Conservation (phyloP, 2,329 filamentous ascomycete genomes). For the Colletotrichum spaethianum region DNA sequence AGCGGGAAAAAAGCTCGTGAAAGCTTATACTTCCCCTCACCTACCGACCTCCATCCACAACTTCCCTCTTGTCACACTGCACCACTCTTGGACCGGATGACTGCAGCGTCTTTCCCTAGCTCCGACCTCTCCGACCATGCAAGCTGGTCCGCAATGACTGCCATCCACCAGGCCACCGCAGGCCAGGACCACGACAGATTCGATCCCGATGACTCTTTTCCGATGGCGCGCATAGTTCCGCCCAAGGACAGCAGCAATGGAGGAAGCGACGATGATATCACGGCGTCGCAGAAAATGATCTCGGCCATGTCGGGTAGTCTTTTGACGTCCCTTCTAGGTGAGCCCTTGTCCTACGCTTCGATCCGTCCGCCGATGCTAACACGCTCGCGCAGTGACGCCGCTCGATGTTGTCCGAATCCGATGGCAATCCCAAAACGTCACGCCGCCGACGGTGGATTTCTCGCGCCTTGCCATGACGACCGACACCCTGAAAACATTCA, state of each 20-base stretch:
- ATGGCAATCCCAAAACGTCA: constrained; percentile 83
- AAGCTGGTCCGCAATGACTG: constrained; percentile 37
- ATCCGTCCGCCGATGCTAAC: constrained; percentile 27
- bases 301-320: constrained; percentile 93
- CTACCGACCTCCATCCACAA: not conserved
- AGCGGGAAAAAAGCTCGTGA: constrained; percentile 25
- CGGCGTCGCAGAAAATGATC: constrained; percentile 91
- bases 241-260: constrained; percentile 39
- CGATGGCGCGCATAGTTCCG: constrained; percentile 49
- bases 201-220: constrained; percentile 48
- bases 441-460: constrained; percentile 66
- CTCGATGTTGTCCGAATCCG: constrained; percentile 97
- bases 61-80: not conserved
- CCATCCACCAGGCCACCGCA: constrained; percentile 28
- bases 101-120: constrained; percentile 12
- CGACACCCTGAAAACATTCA: constrained; percentile 76
- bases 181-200: constrained; percentile 49
- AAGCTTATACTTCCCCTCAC: constrained; percentile 29
- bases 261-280: constrained; percentile 72
- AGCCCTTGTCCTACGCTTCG: constrained; percentile 45
- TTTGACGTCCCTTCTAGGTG: constrained; percentile 90
- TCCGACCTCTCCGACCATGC: constrained; percentile 40
- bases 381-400: constrained; percentile 79
- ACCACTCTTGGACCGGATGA: constrained; percentile 6
- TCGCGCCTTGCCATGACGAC: constrained; percentile 70